These are phyloP conservation scores for Ophiostoma novo-ulmi DNA, from an alignment of 2,329 filamentous ascomycete species.

Conservation along the genomic window DNA sequence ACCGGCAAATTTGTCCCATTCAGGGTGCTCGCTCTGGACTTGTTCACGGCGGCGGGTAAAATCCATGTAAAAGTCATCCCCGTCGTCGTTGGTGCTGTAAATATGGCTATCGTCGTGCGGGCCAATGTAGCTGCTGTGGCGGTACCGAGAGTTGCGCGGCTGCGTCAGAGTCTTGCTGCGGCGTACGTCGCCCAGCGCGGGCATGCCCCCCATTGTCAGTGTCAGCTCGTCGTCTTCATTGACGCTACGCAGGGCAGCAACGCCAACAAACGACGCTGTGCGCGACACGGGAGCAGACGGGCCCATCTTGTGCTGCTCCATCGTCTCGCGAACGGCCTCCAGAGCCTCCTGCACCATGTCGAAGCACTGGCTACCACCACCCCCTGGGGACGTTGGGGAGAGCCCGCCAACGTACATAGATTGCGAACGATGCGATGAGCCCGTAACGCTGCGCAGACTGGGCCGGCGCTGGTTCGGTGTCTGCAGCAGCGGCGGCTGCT, in stretches of 20 bases:
- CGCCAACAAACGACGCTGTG: conserved; percentile 20
- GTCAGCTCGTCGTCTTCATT: conserved; percentile 21
- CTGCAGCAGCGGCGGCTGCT: background rate
- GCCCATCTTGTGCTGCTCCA: conserved; percentile 15
- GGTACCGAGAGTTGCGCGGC: background rate
- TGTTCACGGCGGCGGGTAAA: background rate
- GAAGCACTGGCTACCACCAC: conserved; percentile 12
- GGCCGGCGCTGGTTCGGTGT: conserved; percentile 2
- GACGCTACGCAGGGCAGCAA: conserved; percentile 20
- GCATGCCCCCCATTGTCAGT: no score
- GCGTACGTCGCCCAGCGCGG: background rate
- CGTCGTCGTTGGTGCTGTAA: background rate
- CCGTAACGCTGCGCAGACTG: background rate
- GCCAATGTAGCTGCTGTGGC: conserved; percentile 26
- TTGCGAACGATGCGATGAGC: background rate
- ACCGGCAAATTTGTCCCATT: conserved; percentile 45
- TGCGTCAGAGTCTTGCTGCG: background rate
- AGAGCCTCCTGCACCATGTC: conserved; percentile 24
- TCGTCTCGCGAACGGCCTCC: conserved; percentile 20
- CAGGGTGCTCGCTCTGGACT: conserved; percentile 30
- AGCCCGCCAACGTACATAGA: background rate
- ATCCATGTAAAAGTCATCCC: background rate
- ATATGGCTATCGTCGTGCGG: conserved; percentile 22
- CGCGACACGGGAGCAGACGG: conserved; percentile 13
- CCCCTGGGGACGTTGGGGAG: background rate